phyloP scores from a whole-genome alignment of 2,329 filamentous ascomycete species.

The Trichoderma breve region DNA sequence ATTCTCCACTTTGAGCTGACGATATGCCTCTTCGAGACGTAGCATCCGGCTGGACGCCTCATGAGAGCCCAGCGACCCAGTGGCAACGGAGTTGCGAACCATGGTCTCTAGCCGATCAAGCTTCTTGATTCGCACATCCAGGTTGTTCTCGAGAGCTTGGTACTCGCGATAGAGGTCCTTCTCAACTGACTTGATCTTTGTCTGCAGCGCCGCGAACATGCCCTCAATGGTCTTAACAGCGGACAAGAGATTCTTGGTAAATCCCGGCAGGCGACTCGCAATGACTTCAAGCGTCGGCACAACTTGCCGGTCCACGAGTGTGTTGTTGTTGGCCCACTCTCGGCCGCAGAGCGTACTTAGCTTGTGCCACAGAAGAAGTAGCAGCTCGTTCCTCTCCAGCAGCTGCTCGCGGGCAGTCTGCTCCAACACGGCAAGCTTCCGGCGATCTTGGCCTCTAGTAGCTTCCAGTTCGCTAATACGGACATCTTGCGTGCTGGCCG shows the following conservation, averaged over 20 bases:
- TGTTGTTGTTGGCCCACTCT: constrained; percentile 89
- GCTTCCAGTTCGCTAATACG: constrained; percentile 84
- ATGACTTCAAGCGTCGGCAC: constrained; percentile 84
- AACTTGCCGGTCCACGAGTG: constrained; percentile 80
- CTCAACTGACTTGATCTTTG: constrained; percentile 80
- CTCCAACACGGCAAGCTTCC: constrained; percentile 73
- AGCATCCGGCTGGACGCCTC: constrained; percentile 48
- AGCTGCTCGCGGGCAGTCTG: constrained; percentile 82
- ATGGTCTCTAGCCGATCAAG: constrained; percentile 83
- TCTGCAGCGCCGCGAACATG: constrained; percentile 74
- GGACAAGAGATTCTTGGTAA: constrained; percentile 83
- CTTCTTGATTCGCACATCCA: constrained; percentile 77
- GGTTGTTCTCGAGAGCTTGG: constrained; percentile 75
- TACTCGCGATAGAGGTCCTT: constrained; percentile 90
- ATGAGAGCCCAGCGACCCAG: constrained; percentile 44
- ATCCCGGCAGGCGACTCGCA: constrained; percentile 78
- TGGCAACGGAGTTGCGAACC: constrained; percentile 63
- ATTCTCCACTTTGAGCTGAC: constrained; percentile 63
- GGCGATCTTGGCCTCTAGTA: constrained; percentile 73
- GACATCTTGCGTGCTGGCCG: constrained; percentile 79
- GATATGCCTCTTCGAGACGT: constrained; percentile 60
- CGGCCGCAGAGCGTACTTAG: constrained; percentile 81
- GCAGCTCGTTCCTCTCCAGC: constrained; percentile 80
- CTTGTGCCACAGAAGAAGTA: constrained; percentile 86
- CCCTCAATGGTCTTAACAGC: constrained; percentile 85